Conservation (phyloP, 2,329 filamentous ascomycete species). For the Chalara sp. region DNA sequence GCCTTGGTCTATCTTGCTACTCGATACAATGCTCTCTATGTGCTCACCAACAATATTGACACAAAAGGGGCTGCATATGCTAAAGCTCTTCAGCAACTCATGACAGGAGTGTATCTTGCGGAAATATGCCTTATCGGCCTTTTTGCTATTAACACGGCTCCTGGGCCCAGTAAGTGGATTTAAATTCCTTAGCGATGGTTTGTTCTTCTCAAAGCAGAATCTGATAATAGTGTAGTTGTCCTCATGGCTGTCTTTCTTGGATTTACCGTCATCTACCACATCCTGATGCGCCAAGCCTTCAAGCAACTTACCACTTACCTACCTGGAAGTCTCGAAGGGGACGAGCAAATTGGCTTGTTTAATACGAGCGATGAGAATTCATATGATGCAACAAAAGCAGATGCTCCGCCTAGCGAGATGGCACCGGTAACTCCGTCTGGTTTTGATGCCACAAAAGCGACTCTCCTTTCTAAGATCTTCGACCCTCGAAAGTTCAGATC, state of each 20-base stretch:
- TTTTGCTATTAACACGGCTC: constrained; percentile 62
- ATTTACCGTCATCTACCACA: constrained; percentile 68
- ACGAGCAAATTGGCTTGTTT: constrained; percentile 35
- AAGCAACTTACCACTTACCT: constrained; percentile 69
- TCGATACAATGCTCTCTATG: constrained; percentile 84
- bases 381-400: constrained; percentile 10
- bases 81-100: constrained; percentile 76
- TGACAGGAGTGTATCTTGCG: constrained; percentile 76
- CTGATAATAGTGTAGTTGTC: constrained; percentile 36
- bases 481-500: constrained; percentile 69
- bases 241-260: constrained; percentile 71
- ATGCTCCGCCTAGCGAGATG: constrained; percentile 22
- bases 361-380: constrained; percentile 10
- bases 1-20: constrained; percentile 78
- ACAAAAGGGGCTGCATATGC: constrained; percentile 83
- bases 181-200: no score
- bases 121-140: constrained; percentile 80
- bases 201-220: no score
- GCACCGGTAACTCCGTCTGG: constrained; percentile 13
- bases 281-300: constrained; percentile 64
- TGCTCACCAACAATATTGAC: constrained; percentile 73
- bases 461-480: constrained; percentile 57
- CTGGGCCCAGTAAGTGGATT: constrained; percentile 43
- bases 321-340: constrained; percentile 58
- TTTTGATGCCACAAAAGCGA: constrained; percentile 36